Evolutionary conservation across 2,329 filamentous ascomycete genomes (phyloP), one percentile per base, ranked within the genome.

Genomic region (Colletotrichum plurivorum): DNA sequence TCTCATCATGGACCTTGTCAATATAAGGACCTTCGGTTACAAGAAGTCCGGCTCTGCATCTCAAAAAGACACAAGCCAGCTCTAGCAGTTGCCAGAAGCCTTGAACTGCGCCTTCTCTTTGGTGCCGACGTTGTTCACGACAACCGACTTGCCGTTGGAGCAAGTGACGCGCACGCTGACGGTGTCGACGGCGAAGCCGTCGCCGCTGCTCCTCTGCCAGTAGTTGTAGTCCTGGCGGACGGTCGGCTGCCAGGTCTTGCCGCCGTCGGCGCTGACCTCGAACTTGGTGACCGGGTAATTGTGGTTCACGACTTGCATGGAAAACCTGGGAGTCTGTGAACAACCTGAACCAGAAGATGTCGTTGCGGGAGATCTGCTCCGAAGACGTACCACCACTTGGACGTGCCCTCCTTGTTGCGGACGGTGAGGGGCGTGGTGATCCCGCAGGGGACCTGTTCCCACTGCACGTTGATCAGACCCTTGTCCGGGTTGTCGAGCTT

Each of bases 201-300:
- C 71, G 41, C 67, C 67, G 5, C 71, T 64, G 12, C 69, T 70
- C 49, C 58, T 69, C 69, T 74, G 72, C 60, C 73, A 74, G 70
- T 66, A 74, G 60, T 74, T 74, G 76, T 89, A 89, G 31, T 81
- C 78, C 63, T 83, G 77, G 49, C 90, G 82, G 2, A 80, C 82
- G 1, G 89, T 90, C 12, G 75, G 54, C 76, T 85, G 77, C 89
- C 89, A 92, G 13, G 85, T 87, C 58, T 73, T 83, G 18, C 89
- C 89, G 13, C 86, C 83, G 73, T 92, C 86, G 22, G 83, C 87
- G 66, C 86, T 88, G 67, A 91, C 89, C 72, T 91, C 88, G 22
- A 92, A 81, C 71, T 80, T 83, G 63, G 81, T 74, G 48, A 92
- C 84, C 10, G 84, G 82, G 64, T 87, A 81, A 76, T 90, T 90